Conservation (phyloP, 2,329 filamentous ascomycete genomes). For the Neocatenulostroma microsporum region DNA sequence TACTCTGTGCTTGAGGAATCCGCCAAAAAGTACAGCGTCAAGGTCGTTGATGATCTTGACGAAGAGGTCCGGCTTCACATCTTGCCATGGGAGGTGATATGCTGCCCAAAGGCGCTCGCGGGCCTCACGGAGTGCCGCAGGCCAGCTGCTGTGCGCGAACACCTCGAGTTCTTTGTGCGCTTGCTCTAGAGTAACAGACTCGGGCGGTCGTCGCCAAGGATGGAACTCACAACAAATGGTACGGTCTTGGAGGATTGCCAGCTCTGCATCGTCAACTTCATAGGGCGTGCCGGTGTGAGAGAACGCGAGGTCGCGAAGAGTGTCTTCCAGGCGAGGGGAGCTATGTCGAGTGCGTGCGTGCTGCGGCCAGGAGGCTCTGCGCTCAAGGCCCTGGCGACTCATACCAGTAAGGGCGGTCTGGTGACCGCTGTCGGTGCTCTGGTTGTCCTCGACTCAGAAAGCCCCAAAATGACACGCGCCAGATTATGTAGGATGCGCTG, state of each 20-base stretch:
- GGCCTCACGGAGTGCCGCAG: neutral
- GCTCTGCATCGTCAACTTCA: neutral
- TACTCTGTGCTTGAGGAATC: neutral
- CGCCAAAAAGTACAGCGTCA: constrained; percentile 4
- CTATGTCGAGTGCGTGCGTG: too few relatives aligned
- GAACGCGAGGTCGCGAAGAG: too few relatives aligned
- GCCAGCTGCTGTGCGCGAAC: neutral
- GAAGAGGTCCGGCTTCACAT: constrained; percentile 1
- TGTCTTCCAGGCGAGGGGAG: too few relatives aligned
- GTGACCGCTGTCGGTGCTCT: too few relatives aligned
- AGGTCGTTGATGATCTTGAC: constrained; percentile 5
- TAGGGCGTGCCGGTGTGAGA: constrained; percentile 4
- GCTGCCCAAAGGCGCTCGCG: constrained; percentile 1
- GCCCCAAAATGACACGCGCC: too few relatives aligned
- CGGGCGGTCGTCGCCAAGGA: neutral
- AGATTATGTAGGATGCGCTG: too few relatives aligned
- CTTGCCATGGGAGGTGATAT: neutral
- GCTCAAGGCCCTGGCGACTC: too few relatives aligned
- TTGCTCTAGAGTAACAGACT: neutral
- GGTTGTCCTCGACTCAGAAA: too few relatives aligned
- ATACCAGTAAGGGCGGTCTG: too few relatives aligned
- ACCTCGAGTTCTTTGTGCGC: neutral
- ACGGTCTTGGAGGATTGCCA: constrained; percentile 2
- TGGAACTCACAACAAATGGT: neutral
- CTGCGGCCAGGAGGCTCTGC: too few relatives aligned